A percentile compares a stretch with the other conserved stretches of the same genome.
Evolutionary conservation across 2,329 filamentous ascomycete genomes (phyloP).

Genomic region (Fusarium albidum): DNA sequence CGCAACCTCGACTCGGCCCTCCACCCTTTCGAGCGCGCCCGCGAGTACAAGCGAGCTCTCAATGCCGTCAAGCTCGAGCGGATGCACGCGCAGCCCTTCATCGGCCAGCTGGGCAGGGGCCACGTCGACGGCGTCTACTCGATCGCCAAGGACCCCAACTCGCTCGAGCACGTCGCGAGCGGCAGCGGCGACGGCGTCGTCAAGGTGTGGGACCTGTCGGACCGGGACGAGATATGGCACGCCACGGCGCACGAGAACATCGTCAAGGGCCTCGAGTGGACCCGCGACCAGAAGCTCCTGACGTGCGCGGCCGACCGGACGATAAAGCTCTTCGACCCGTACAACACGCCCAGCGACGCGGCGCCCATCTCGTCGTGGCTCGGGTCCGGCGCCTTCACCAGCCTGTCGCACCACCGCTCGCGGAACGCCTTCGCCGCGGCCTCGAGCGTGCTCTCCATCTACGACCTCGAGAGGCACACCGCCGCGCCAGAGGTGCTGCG

Average conservation of each 20-base stretch:
- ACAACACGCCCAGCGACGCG: constrained; percentile 72
- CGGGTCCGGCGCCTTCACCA: constrained; percentile 82
- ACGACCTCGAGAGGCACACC: constrained; percentile 83
- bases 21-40: constrained; percentile 89
- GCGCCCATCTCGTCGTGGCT: constrained; percentile 86
- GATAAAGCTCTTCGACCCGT: constrained; percentile 92
- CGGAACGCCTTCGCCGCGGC: constrained; percentile 81
- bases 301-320: constrained; percentile 88
- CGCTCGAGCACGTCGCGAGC: constrained; percentile 78
- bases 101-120: constrained; percentile 85
- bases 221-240: constrained; percentile 77
- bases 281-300: constrained; percentile 81
- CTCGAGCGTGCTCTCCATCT: constrained; percentile 83
- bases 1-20: constrained; percentile 83
- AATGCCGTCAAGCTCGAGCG: constrained; percentile 92
- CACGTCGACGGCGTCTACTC: constrained; percentile 89
- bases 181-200: constrained; percentile 92
- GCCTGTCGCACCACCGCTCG: constrained; percentile 82
- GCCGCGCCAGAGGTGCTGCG: constrained; percentile 82
- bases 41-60: constrained; percentile 70
- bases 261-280: constrained; percentile 92
- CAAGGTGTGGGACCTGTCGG: constrained; percentile 87
- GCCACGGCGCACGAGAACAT: constrained; percentile 90
- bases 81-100: constrained; percentile 80
- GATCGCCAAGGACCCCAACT: constrained; percentile 81